Evolutionary conservation across 1,284 basidiomycete genomes (phyloP).

Genomic region (Boletus calvinii): DNA sequence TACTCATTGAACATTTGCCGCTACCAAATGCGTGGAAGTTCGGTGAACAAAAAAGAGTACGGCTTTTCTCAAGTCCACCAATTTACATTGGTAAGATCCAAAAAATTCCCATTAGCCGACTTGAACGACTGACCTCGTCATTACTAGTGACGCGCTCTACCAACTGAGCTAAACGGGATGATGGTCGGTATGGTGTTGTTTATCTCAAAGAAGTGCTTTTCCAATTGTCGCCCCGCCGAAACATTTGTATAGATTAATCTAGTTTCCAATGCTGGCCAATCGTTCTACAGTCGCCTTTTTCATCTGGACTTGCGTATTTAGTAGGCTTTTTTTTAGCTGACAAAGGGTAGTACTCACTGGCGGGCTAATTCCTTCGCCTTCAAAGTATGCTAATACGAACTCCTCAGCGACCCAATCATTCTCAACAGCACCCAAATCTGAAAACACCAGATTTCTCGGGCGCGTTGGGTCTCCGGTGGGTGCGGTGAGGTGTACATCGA

Average conservation of each 20-base stretch:
- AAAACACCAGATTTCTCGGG: conserved; percentile 60
- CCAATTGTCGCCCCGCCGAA: no score
- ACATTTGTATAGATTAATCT: conserved; percentile 2
- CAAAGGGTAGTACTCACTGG: conserved; percentile 46
- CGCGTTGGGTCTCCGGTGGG: conserved; percentile 44
- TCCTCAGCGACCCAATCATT: conserved; percentile 73
- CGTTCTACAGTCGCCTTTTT: conserved; percentile 38
- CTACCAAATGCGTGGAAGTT: background rate
- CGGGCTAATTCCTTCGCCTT: conserved; percentile 66
- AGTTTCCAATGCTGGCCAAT: conserved; percentile 23
- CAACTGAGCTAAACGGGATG: conserved; percentile 54
- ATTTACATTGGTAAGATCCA: no score
- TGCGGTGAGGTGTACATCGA: conserved; percentile 66
- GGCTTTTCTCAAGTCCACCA: no score
- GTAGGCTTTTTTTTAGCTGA: background rate
- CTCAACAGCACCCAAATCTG: conserved; percentile 69
- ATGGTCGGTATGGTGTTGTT: background rate
- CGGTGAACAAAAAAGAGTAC: background rate
- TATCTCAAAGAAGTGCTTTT: no score
- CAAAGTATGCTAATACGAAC: conserved; percentile 73
- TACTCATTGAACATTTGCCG: background rate
- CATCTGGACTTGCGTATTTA: conserved; percentile 35
- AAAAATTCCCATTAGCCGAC: conserved; percentile 48
- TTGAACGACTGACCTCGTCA: conserved; percentile 54
- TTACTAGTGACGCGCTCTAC: conserved; percentile 63